Conservation (phyloP, 2,329 filamentous ascomycete species). For the Calonectria hawksworthii region DNA sequence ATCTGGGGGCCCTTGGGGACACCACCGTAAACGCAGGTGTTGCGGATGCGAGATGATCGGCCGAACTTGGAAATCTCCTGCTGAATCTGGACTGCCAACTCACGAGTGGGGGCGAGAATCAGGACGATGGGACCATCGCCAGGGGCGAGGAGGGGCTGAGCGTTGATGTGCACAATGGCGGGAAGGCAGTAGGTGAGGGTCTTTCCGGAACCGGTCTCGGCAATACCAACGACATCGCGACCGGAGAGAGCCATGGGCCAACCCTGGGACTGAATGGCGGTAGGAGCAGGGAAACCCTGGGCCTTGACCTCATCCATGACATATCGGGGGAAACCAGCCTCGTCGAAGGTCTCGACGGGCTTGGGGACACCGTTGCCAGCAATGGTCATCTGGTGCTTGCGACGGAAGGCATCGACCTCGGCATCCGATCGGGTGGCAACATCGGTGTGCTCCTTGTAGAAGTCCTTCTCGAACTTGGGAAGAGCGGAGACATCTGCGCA, state of each 20-base stretch:
- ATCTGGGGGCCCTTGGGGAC: constrained; percentile 98
- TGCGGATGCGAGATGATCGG: constrained; percentile 96
- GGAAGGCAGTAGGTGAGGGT: constrained; percentile 98
- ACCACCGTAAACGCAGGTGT: constrained; percentile 99
- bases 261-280: constrained; percentile 96
- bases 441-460: constrained; percentile 94
- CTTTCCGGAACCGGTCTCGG: constrained; percentile 99
- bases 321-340: constrained; percentile 96
- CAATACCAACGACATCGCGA: constrained; percentile 98
- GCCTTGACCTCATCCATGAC: constrained; percentile 99
- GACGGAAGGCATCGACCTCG: constrained; percentile 91
- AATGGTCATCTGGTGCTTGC: constrained; percentile 86
- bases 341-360: constrained; percentile 96
- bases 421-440: constrained; percentile 80
- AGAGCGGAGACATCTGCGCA: constrained; percentile 78
- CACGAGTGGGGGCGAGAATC: constrained; percentile 95
- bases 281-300: constrained; percentile 93
- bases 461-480: constrained; percentile 99
- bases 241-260: constrained; percentile 99
- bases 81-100: constrained; percentile 98
- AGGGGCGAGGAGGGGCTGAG: constrained; percentile 93
- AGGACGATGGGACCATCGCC: constrained; percentile 98
- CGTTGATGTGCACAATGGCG: constrained; percentile 99
- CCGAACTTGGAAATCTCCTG: constrained; percentile 99
- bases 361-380: constrained; percentile 87